Conservation (phyloP, 148 eudicot genomes). For the Heliamphora exappendiculata region DNA sequence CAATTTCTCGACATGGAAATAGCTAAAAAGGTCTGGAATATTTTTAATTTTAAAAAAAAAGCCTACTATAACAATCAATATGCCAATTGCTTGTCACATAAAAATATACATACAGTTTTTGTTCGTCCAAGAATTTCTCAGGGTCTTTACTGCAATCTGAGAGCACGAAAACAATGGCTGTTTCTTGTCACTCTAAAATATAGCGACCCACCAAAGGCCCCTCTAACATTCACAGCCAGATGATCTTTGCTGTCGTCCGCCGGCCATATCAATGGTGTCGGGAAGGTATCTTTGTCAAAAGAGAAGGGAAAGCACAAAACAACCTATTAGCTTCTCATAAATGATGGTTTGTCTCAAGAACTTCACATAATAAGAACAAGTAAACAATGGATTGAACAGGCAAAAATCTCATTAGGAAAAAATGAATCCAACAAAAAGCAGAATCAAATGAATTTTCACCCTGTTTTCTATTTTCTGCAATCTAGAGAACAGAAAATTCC, state of each 20-base stretch:
- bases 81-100: neutral
- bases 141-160: neutral
- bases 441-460: neutral
- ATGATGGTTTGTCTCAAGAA: neutral
- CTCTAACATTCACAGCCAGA: constrained; percentile 61
- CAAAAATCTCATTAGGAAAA: neutral
- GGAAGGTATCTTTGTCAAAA: constrained; percentile 48
- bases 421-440: neutral
- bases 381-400: neutral
- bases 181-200: constrained; percentile 1
- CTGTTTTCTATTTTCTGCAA: neutral
- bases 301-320: neutral
- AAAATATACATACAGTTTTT: constrained; percentile 1
- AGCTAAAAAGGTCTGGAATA: neutral
- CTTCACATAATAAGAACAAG: neutral
- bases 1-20: neutral
- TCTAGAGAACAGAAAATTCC: neutral
- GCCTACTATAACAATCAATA: neutral
- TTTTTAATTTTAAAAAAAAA: neutral
- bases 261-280: constrained; percentile 58
- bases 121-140: neutral
- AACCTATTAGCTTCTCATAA: neutral
- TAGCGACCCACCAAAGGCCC: neutral
- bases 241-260: constrained; percentile 48
- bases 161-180: neutral